Base-by-base conservation (phyloP, 2,329 filamentous ascomycete species). In the Arthrobotrys pseudoclavata region DNA sequence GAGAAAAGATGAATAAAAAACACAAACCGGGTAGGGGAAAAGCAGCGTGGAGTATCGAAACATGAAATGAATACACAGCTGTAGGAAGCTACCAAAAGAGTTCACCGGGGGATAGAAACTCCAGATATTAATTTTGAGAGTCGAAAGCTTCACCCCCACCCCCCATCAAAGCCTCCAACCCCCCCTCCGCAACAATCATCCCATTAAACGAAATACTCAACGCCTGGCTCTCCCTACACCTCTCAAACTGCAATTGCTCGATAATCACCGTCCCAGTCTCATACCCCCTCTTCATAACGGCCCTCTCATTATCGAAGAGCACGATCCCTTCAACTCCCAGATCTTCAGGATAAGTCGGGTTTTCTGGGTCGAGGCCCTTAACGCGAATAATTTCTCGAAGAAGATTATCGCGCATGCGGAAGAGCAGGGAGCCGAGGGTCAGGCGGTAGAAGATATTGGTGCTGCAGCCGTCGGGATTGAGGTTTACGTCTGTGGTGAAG, bases 161-260 rank as follows among this genome's bases (percentile, higher is more conserved):
- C 18, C 15, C 7, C n/a, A 10, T 9, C 6, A 2, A 18, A 48
- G 45, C 6, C 9, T 50, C 9, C 22, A 31, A 29, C 18, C 37
- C 9, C 3, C 20, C 37, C 15, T 66, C 66, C 5, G 66, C 22
- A 6, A 66, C 2, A 10, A 76, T 22, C 57, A 69, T 24, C 15
- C 26, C 72, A 20, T 70, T 70, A 29, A 69, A 76, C 5, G 48
- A 61, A 20, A 70, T 70, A 20, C 57, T 69, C 20, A 76, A 61
- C 13, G 72, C 72, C 24, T 76, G 72, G 29, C 26, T 66, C n/a
- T 69, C 66, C 4, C 64, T 29, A 29, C 50, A 52, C 15, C 55
- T 66, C 3, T 61, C 52, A n/a, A 76, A 76, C 37, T 69, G 47
- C 22, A 76, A 55, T 18, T 64, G 29, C 10, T 76, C 50, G 37